Base-by-base conservation (phyloP, 805 yeast species). In the Hanseniaspora mollemarum region DNA sequence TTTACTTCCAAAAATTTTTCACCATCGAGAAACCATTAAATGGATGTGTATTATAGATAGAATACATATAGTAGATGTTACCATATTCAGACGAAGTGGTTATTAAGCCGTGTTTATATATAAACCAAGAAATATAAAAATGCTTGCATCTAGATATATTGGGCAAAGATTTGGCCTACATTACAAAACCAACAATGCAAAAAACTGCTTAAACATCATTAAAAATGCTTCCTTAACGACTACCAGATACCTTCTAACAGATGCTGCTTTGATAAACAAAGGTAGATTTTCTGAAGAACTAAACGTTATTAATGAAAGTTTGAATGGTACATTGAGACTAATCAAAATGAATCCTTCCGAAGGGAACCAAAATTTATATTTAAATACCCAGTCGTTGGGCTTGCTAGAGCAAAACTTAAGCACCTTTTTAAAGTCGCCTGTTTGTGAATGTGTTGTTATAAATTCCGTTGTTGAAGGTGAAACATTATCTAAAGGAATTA, bases 201-300 rank as follows among this genome's bases (percentile, higher is more conserved):
- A 15, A 10, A 28, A 28, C 12, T 8, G 8, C 12, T 32, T 32
- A 7, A 32, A 32, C 35, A 32, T 15, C 8, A 32, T 32, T 13
- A 32, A 15, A 7, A 8, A 12, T 19, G 19, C 24, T 8, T 35
- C n/a, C 21, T 7, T n/a, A 18, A 5, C 21, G 19, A 16, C 21
- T 7, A 35, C 8, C 6, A 35, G 39, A 35, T 16, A n/a, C n/a
- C 16, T 35, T 19, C 25, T 45, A 39, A 45, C 49, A 21, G 49
- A 45, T 36, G 42, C 41, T 3, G 18, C 42, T 36, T 28, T 45
- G 28, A 45, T 45, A 19, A 45, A 45, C 42, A 36, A 36, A 29
- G 37, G 21, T 19, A 45, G 40, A 45, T 37, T 45, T 26, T 15
- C 5, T 2, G 18, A 45, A 8, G 49, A 45, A 45, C 19, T 16